Evolutionary conservation across 2,329 filamentous ascomycete genomes (phyloP).

Genomic region (Penicillium paneum): DNA sequence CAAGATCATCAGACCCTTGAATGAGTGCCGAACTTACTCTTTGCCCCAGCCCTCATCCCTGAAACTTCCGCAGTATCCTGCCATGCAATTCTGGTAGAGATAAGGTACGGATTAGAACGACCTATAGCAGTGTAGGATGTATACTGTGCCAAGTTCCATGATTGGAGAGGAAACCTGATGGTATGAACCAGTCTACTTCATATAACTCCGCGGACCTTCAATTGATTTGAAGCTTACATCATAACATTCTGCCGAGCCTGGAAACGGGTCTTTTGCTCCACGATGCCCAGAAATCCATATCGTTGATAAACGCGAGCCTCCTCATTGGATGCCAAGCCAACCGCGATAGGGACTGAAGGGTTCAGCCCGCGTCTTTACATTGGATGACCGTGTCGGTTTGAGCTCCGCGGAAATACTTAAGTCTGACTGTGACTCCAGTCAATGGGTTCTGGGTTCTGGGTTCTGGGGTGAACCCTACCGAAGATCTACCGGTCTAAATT

Average conservation of each 20-base stretch:
- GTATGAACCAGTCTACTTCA: background rate
- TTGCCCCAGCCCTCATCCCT: background rate
- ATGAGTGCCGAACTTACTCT: background rate
- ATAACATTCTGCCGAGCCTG: background rate
- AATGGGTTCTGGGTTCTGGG: background rate
- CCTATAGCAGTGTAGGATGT: conserved; percentile 4
- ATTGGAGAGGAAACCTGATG: conserved; percentile 1
- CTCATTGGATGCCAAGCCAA: conserved; percentile 20
- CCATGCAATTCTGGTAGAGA: conserved; percentile 2
- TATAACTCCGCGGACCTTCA: conserved; percentile 19
- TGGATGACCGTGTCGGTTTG: background rate
- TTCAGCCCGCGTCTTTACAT: conserved; percentile 1
- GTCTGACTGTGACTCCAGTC: background rate
- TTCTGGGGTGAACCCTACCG: background rate
- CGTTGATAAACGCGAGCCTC: conserved; percentile 23
- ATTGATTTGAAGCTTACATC: background rate
- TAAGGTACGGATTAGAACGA: conserved; percentile 7
- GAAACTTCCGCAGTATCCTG: background rate
- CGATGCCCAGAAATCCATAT: background rate
- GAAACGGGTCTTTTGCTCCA: background rate
- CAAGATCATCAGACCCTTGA: background rate
- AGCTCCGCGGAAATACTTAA: conserved; percentile 26
- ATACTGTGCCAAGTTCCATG: background rate
- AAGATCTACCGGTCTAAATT: background rate
- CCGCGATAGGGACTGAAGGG: conserved; percentile 14